A percentile compares a stretch with the other conserved stretches of the same genome.
These are phyloP conservation scores for Combretum micranthum DNA, from an alignment of 345 rosid genomes.

Conservation along the genomic window DNA sequence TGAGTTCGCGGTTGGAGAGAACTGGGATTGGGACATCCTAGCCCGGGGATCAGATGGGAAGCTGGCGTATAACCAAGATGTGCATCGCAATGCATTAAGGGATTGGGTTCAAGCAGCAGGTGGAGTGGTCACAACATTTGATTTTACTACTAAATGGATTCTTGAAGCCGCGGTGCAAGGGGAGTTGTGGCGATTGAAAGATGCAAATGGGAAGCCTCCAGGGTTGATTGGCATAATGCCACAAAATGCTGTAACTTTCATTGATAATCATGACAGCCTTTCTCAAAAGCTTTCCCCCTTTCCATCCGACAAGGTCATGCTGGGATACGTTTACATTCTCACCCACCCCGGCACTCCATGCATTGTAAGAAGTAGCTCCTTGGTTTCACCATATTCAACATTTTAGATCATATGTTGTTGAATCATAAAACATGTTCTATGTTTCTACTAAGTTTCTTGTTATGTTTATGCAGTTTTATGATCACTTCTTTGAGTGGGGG, in stretches of 20 bases:
- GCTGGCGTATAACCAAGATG: slow-evolving; percentile 39
- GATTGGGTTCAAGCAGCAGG: slow-evolving; percentile 62
- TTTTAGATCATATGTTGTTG: background rate
- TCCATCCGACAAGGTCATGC: slow-evolving; percentile 80
- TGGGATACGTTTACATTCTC: slow-evolving; percentile 80
- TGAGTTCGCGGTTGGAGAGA: slow-evolving; percentile 75
- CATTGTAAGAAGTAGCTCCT: slow-evolving; percentile 34
- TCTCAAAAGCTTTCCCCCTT: slow-evolving; percentile 55
- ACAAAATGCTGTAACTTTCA: slow-evolving; percentile 62
- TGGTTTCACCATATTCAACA: background rate
- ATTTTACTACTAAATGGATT: slow-evolving; percentile 81
- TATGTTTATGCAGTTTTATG: slow-evolving; percentile 47
- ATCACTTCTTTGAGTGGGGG: slow-evolving; percentile 69
- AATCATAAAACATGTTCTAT: background rate
- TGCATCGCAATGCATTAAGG: slow-evolving; percentile 46
- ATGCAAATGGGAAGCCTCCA: slow-evolving; percentile 63
- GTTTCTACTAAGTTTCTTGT: background rate
- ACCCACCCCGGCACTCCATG: slow-evolving; percentile 78
- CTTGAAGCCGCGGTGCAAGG: slow-evolving; percentile 74
- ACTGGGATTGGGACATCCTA: slow-evolving; percentile 41
- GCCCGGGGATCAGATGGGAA: slow-evolving; percentile 47
- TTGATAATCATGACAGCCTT: slow-evolving; percentile 80
- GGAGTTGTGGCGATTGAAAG: slow-evolving; percentile 68
- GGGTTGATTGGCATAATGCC: slow-evolving; percentile 75
- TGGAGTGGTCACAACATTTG: slow-evolving; percentile 60